Evolutionary conservation across 1,139 yeast genomes (phyloP).

Genomic region (Geotrichum europaeum): DNA sequence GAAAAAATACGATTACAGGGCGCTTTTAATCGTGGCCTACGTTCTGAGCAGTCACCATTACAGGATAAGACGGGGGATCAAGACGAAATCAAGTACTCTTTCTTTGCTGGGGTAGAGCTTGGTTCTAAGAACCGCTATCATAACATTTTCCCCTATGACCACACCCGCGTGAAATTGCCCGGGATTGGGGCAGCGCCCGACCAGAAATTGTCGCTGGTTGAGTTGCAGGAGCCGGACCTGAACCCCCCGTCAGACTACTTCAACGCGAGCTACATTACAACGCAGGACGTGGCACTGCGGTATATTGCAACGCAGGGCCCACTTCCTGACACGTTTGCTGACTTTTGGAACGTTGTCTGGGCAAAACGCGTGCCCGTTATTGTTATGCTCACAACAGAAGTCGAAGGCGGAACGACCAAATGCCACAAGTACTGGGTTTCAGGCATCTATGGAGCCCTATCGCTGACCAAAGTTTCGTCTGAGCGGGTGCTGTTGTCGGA

Average conservation of each 20-base stretch:
- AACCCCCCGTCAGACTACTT: conserved; percentile 41
- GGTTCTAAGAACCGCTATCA: conserved; percentile 73
- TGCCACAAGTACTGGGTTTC: conserved; percentile 53
- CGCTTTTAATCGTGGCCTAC: conserved; percentile 19
- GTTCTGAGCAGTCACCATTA: background rate
- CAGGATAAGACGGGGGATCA: background rate
- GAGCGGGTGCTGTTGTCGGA: conserved; percentile 6
- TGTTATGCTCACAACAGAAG: conserved; percentile 57
- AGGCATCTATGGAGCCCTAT: conserved; percentile 27
- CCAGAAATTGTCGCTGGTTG: background rate
- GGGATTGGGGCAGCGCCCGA: background rate
- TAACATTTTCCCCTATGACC: conserved; percentile 76
- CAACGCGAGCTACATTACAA: conserved; percentile 52
- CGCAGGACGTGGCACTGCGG: conserved; percentile 33
- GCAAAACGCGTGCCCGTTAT: conserved; percentile 56
- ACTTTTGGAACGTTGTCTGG: conserved; percentile 73
- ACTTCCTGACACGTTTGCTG: conserved; percentile 62
- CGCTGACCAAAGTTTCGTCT: conserved; percentile 11
- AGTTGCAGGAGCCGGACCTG: background rate
- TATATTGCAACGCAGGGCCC: conserved; percentile 89
- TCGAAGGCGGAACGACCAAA: conserved; percentile 47
- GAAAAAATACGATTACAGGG: conserved; percentile 33
- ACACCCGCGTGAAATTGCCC: conserved; percentile 57
- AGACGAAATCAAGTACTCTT: conserved; percentile 32
- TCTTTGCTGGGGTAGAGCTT: conserved; percentile 66